Conservation (phyloP, 2,329 filamentous ascomycete species). For the Hyphodiscus sp. region DNA sequence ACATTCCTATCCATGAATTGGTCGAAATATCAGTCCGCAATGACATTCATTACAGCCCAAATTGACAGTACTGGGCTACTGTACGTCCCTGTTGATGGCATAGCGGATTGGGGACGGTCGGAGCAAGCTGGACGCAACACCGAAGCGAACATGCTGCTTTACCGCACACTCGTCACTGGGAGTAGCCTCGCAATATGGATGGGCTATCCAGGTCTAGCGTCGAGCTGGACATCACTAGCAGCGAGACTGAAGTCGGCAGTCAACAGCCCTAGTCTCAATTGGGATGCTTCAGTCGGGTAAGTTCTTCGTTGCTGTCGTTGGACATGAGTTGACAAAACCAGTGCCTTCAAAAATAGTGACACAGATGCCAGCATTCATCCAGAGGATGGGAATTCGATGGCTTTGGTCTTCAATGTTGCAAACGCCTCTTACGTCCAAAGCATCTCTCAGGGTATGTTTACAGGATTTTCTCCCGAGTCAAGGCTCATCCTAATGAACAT, state of each 20-base stretch:
- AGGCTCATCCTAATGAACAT: too few species aligned
- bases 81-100: slow-evolving; percentile 19
- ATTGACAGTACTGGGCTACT: slow-evolving; percentile 32
- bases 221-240: slow-evolving; percentile 14
- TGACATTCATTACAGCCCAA: slow-evolving; percentile 39
- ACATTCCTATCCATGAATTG: slow-evolving; percentile 41
- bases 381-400: slow-evolving; percentile 54
- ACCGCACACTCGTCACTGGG: slow-evolving; percentile 41
- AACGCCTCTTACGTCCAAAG: slow-evolving; percentile 32
- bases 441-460: slow-evolving; percentile 15
- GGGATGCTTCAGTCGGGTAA: slow-evolving; percentile 20
- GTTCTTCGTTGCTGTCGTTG: not conserved
- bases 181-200: slow-evolving; percentile 39
- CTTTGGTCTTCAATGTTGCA: slow-evolving; percentile 32
- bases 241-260: slow-evolving; percentile 16
- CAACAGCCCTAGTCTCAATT: slow-evolving; percentile 14
- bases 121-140: slow-evolving; percentile 26
- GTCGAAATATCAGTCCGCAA: slow-evolving; percentile 41
- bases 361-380: slow-evolving; percentile 49
- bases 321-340: slow-evolving; percentile 12
- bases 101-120: slow-evolving; percentile 24
- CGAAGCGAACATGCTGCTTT: slow-evolving; percentile 30
- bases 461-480: too few species aligned
- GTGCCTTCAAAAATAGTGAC: slow-evolving; percentile 30
- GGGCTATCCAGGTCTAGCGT: slow-evolving; percentile 18